Conservation (phyloP, 2,329 filamentous ascomycete genomes). For the Dothistroma septosporum region DNA sequence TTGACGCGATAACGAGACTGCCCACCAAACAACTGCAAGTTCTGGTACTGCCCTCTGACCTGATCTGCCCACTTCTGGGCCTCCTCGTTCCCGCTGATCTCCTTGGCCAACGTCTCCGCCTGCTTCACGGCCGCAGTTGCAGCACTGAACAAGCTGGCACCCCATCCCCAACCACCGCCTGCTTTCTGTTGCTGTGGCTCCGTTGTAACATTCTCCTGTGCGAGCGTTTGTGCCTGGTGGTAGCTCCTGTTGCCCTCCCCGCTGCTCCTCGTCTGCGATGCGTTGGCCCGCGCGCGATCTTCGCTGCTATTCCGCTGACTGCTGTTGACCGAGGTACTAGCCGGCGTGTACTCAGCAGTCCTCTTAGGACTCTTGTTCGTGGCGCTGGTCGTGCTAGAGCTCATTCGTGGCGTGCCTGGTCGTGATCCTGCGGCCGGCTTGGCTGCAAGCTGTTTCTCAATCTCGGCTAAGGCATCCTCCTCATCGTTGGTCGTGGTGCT, state of each 20-base stretch:
- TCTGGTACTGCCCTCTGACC: conserved; percentile 71
- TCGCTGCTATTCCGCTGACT: conserved; percentile 56
- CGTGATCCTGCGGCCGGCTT: conserved; percentile 63
- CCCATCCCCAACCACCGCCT: conserved; percentile 69
- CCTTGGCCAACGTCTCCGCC: conserved; percentile 86
- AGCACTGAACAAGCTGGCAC: conserved; percentile 79
- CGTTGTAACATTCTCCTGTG: conserved; percentile 47
- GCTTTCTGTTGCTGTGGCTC: conserved; percentile 46
- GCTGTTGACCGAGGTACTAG: conserved; percentile 42
- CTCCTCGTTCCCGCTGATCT: conserved; percentile 94
- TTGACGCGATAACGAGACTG: conserved; percentile 13
- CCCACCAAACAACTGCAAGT: conserved; percentile 70
- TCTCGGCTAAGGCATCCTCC: conserved; percentile 79
- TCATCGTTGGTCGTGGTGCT: conserved; percentile 13
- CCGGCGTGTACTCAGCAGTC: conserved; percentile 48
- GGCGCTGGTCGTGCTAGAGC: conserved; percentile 44
- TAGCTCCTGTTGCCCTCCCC: conserved; percentile 70
- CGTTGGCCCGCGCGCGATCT: conserved; percentile 49
- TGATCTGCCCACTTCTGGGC: conserved; percentile 95
- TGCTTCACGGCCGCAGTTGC: conserved; percentile 83
- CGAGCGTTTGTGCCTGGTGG: conserved; percentile 68
- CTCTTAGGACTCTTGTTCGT: conserved; percentile 34
- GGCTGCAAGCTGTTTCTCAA: conserved; percentile 73
- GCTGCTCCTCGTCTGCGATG: conserved; percentile 59
- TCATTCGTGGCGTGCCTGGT: conserved; percentile 74